Evolutionary conservation across 2,329 filamentous ascomycete genomes (phyloP), one percentile per base, ranked within the genome.

Genomic region (Colletotrichum tabaci): DNA sequence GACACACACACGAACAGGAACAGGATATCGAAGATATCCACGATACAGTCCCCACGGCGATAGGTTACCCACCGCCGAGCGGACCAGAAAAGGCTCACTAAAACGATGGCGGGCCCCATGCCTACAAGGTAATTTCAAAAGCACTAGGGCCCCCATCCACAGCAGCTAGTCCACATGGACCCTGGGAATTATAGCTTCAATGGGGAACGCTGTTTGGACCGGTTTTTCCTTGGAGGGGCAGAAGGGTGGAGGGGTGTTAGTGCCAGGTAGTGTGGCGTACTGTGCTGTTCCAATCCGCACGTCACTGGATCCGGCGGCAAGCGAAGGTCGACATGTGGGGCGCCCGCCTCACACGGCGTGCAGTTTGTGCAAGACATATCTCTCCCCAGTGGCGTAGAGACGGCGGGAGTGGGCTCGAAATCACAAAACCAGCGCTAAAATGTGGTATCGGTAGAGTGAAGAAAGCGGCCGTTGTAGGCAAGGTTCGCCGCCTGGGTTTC

Each of bases 401-500:
- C 30, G 35, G 9, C 30, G 1, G 30, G 18, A 4, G 52, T 23
- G 23, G 52, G 9, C 15, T 42, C 40, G 5, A 15, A 15, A 15
- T 15, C 40, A 30, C 30, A 30, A 30, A 30, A 8, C 4, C 30
- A 30, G 30, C 7, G 7, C 30, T 8, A 30, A 3, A 30, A 6
- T 30, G 30, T 30, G 30, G 30, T 6, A 30, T 30, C 30, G 30
- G 30, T 30, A 30, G 16, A 18, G 30, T 7, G 52, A 55, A 12
- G 30, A 35, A n/a, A 3, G 30, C 3, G n/a, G 5, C 46, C 9
- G 16, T 49, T 23, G 16, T 2, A 56, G 18, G 35, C 35, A 18
- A 23, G 26, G 46, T 52, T 35, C 60, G 30, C 26, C 60, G n/a
- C 60, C 60, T 42, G 46, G 38, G 60, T 67, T 71, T 71, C 67